Conservation (phyloP, 257 asterid species). For the Forsythia suspensa region DNA sequence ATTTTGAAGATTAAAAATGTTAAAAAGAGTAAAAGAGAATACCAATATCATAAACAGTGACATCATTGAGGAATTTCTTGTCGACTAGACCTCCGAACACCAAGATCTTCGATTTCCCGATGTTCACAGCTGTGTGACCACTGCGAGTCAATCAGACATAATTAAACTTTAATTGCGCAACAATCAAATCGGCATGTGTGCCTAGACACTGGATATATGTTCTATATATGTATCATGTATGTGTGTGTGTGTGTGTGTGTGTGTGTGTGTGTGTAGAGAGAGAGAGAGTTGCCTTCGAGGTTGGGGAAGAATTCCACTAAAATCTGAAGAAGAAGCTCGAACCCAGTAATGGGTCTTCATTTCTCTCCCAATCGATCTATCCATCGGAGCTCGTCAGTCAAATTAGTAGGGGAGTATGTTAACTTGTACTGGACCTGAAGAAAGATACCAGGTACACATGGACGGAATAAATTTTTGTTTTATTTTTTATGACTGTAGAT, state of each 20-base stretch:
- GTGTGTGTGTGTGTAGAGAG: no score
- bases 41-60: conserved; percentile 85
- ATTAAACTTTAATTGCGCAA: neutral
- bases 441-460: no score
- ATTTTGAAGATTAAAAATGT: neutral
- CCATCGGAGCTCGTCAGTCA: neutral
- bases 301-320: conserved; percentile 69
- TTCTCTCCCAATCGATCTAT: conserved; percentile 13
- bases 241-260: no score
- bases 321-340: conserved; percentile 80
- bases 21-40: conserved; percentile 7
- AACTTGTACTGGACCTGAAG: neutral
- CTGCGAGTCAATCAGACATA: conserved; percentile 39
- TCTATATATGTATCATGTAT: no score
- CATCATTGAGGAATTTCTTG: conserved; percentile 77
- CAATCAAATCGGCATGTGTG: neutral
- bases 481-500: no score
- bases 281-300: conserved; percentile 66
- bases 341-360: conserved; percentile 88
- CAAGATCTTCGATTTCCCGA: conserved; percentile 86
- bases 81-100: conserved; percentile 85
- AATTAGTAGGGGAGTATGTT: neutral
- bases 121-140: conserved; percentile 88
- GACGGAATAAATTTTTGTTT: no score
- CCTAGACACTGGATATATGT: no score